phyloP scores from a whole-genome alignment of 139 green algal species.

The Picochlorum sp. region DNA sequence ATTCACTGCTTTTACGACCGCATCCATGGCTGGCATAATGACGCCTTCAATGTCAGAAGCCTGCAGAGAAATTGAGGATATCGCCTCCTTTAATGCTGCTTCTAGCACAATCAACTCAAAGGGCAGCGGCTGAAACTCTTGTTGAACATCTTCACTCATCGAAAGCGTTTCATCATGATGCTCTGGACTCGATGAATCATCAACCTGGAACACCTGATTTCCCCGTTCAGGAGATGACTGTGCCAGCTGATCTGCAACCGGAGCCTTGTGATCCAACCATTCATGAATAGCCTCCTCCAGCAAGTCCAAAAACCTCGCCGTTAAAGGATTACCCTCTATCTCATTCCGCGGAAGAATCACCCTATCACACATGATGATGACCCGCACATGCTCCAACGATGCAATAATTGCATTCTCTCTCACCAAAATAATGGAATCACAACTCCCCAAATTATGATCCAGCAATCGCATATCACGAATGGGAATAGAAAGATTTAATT shows the following conservation, averaged over 20 bases:
- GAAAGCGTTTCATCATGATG: slow-evolving; percentile 3
- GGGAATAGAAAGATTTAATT: slow-evolving; percentile 61
- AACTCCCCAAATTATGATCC: slow-evolving; percentile 49
- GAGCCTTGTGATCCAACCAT: slow-evolving; percentile 18
- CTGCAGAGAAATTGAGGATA: slow-evolving; percentile 26
- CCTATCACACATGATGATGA: slow-evolving; percentile 65
- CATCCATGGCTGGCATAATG: slow-evolving; percentile 60
- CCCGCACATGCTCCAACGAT: slow-evolving; percentile 61
- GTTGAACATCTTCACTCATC: background rate
- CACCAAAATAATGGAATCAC: slow-evolving; percentile 47
- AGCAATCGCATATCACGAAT: slow-evolving; percentile 77
- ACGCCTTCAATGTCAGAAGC: slow-evolving; percentile 57
- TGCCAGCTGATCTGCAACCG: background rate
- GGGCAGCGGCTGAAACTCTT: slow-evolving; percentile 31
- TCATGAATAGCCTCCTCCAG: slow-evolving; percentile 41
- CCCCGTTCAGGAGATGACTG: background rate
- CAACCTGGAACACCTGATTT: background rate
- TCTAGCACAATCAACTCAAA: slow-evolving; percentile 72
- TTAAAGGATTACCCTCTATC: slow-evolving; percentile 17
- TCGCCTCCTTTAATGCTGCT: slow-evolving; percentile 49
- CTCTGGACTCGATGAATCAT: background rate
- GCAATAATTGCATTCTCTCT: slow-evolving; percentile 75
- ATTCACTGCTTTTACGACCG: slow-evolving; percentile 50
- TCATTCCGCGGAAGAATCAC: slow-evolving; percentile 45
- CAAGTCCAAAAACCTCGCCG: slow-evolving; percentile 29